Evolutionary conservation across 1,139 yeast species (phyloP).

Genomic region (Zygoascus sp.): DNA sequence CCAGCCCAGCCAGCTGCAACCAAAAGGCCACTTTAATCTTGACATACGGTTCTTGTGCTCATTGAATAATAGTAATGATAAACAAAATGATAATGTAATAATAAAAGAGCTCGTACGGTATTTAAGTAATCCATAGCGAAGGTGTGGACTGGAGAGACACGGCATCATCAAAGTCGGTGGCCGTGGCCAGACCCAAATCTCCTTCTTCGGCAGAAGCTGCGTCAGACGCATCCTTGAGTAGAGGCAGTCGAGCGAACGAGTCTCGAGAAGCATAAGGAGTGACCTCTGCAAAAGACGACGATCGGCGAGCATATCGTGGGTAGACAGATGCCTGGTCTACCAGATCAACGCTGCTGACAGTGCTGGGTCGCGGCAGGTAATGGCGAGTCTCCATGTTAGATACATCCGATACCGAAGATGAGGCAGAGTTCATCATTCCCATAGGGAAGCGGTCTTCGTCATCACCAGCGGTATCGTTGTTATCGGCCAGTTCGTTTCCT

Average conservation of each 20-base stretch:
- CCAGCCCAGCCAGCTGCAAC: no score
- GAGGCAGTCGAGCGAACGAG: constrained; percentile 11
- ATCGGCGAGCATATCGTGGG: background rate
- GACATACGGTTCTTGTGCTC: no score
- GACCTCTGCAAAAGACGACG: constrained; percentile 11
- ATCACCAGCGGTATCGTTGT: background rate
- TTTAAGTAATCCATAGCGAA: constrained; percentile 22
- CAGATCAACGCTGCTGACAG: constrained; percentile 20
- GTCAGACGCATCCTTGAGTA: constrained; percentile 10
- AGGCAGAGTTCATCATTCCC: background rate
- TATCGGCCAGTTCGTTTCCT: background rate
- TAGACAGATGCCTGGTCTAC: constrained; percentile 16
- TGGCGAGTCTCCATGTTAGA: background rate
- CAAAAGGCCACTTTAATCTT: no score
- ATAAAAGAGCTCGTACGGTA: background rate
- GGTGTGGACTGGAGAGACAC: constrained; percentile 24
- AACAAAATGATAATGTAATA: background rate
- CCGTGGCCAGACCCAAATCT: constrained; percentile 19
- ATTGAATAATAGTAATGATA: background rate
- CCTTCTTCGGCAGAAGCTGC: constrained; percentile 14
- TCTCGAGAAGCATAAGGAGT: background rate
- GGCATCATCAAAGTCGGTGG: constrained; percentile 21
- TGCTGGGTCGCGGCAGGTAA: constrained; percentile 1
- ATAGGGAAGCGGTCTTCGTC: background rate
- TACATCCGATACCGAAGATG: constrained; percentile 2